Percentiles rank a stretch among this genome's conserved stretches.
phyloP scores from a whole-genome alignment of 1,284 basidiomycete genomes.

The Singerocomus inundabilis region DNA sequence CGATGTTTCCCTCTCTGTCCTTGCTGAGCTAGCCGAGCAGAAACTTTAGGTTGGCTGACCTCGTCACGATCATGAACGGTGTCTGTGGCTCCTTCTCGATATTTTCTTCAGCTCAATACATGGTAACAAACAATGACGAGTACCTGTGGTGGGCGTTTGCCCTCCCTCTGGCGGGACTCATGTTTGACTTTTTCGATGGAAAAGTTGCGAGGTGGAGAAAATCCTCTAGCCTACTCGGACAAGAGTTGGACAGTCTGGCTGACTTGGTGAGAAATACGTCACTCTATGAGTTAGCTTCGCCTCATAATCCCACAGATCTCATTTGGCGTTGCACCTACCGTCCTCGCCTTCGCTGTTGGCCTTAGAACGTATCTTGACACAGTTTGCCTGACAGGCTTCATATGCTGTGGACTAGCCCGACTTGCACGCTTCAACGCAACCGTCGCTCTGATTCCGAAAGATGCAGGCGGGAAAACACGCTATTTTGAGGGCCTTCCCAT shows the following conservation, averaged over 20 bases:
- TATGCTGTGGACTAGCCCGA: constrained; percentile 94
- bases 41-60: constrained; percentile 97
- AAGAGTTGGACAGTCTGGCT: constrained; percentile 96
- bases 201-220: constrained; percentile 98
- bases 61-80: constrained; percentile 99
- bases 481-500: constrained; percentile 99
- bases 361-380: constrained; percentile 90
- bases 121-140: constrained; percentile 78
- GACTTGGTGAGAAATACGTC: constrained; percentile 68
- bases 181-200: constrained; percentile 98
- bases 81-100: constrained; percentile 97
- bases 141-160: constrained; percentile 84
- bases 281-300: not conserved
- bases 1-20: constrained; percentile 15
- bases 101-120: constrained; percentile 89
- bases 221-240: constrained; percentile 94
- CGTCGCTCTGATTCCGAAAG: constrained; percentile 91
- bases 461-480: constrained; percentile 80
- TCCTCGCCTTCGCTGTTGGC: constrained; percentile 90
- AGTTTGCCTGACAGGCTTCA: constrained; percentile 83
- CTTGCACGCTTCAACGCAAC: constrained; percentile 99
- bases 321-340: constrained; percentile 94
- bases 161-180: constrained; percentile 91
- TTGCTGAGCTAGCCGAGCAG: constrained; percentile 43
- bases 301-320: constrained; percentile 65